Evolutionary conservation across 2,329 filamentous ascomycete species (phyloP).

Genomic region (Hypoxylon sp.): DNA sequence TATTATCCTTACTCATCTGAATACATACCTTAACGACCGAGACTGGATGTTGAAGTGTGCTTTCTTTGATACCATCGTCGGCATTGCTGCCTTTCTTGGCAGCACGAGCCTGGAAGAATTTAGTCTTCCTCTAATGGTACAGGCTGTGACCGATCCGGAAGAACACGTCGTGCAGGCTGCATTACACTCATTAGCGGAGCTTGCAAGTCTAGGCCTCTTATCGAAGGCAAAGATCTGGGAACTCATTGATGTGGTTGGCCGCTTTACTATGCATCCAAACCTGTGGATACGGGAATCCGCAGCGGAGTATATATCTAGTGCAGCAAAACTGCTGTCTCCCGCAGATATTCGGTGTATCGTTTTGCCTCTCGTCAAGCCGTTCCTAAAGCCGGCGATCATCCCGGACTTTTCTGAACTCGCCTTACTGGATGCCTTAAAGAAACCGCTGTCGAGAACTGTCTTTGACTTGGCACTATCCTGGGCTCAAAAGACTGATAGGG

Average conservation of each 20-base stretch:
- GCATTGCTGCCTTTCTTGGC: slow-evolving; percentile 90
- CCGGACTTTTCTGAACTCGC: slow-evolving; percentile 76
- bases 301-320: slow-evolving; percentile 82
- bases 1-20: slow-evolving; percentile 94
- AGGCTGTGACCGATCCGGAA: slow-evolving; percentile 91
- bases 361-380: slow-evolving; percentile 82
- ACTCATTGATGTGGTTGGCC: slow-evolving; percentile 82
- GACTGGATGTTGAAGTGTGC: slow-evolving; percentile 98
- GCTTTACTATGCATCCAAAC: slow-evolving; percentile 94
- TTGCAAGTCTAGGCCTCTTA: slow-evolving; percentile 88
- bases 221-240: slow-evolving; percentile 89
- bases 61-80: slow-evolving; percentile 95
- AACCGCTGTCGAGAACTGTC: slow-evolving; percentile 80
- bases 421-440: slow-evolving; percentile 85
- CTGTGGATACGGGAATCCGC: slow-evolving; percentile 94
- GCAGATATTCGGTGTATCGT: slow-evolving; percentile 89
- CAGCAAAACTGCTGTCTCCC: slow-evolving; percentile 78
- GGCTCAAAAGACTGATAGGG: slow-evolving; percentile 84
- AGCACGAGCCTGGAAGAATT: slow-evolving; percentile 93
- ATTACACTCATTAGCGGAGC: slow-evolving; percentile 85
- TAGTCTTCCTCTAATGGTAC: slow-evolving; percentile 94
- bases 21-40: slow-evolving; percentile 95
- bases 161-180: slow-evolving; percentile 95
- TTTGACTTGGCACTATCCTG: slow-evolving; percentile 89
- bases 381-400: slow-evolving; percentile 79